Evolutionary conservation across 371 early-diverging fungal genomes (phyloP).

Genomic region (Paraphysoderma sedebokerense): DNA sequence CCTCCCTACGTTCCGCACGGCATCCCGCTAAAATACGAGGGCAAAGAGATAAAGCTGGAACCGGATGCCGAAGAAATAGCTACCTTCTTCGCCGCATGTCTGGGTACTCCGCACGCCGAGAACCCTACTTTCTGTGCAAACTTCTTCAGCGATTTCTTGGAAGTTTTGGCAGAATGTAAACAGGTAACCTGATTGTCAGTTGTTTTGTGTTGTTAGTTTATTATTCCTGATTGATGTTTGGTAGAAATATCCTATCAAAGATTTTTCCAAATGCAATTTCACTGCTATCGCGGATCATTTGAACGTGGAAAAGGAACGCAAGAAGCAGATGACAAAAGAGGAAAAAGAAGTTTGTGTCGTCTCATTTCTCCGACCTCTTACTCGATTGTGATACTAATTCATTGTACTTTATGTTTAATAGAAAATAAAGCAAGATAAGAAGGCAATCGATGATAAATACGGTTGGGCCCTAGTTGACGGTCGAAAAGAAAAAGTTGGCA

Average conservation of each 20-base stretch:
- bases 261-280: conserved; percentile 79
- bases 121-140: conserved; percentile 76
- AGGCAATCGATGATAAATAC: conserved; percentile 50
- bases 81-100: conserved; percentile 72
- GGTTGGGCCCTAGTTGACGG: conserved; percentile 66
- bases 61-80: conserved; percentile 91
- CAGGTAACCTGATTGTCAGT: conserved; percentile 23
- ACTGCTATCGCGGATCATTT: conserved; percentile 65
- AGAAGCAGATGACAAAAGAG: conserved; percentile 73
- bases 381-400: background rate
- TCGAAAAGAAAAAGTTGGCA: conserved; percentile 90
- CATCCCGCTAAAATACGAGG: conserved; percentile 72
- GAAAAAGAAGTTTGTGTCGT: conserved; percentile 46
- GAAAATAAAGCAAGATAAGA: conserved; percentile 54
- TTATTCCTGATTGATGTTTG: background rate
- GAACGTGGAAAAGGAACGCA: conserved; percentile 50
- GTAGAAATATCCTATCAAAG: conserved; percentile 49
- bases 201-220: conserved; percentile 1
- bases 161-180: conserved; percentile 39
- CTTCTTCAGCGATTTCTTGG: conserved; percentile 76
- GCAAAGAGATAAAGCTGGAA: conserved; percentile 45
- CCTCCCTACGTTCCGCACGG: conserved; percentile 85
- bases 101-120: conserved; percentile 67
- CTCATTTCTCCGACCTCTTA: background rate
- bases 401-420: background rate